Conservation (phyloP, 352 stramenopile species). For the Phytophthora quininea region DNA sequence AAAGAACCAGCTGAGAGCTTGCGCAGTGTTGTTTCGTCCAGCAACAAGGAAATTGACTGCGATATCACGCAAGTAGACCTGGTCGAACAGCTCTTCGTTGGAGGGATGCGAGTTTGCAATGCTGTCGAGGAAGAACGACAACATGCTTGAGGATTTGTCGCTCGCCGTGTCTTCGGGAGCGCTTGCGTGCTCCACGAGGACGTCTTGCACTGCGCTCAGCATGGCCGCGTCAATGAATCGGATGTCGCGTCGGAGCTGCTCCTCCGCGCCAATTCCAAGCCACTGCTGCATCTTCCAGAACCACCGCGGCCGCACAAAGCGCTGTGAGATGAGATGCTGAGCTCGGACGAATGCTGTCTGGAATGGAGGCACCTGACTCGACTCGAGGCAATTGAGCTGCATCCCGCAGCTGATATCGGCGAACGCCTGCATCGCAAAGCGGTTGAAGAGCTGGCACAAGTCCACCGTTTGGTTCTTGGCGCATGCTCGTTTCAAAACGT, state of each 20-base stretch:
- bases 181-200: conserved; percentile 20
- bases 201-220: conserved; percentile 45
- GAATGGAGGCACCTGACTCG: conserved; percentile 53
- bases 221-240: conserved; percentile 48
- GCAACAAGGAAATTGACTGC: conserved; percentile 84
- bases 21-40: conserved; percentile 80
- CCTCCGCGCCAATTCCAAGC: conserved; percentile 33
- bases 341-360: conserved; percentile 60
- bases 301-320: conserved; percentile 47
- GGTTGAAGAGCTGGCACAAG: conserved; percentile 51
- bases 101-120: conserved; percentile 28
- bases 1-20: conserved; percentile 79
- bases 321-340: conserved; percentile 36
- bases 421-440: conserved; percentile 75
- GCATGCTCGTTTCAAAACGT: conserved; percentile 24
- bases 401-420: conserved; percentile 74
- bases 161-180: conserved; percentile 7
- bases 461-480: conserved; percentile 34
- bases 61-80: conserved; percentile 68
- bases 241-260: conserved; percentile 44
- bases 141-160: conserved; percentile 16
- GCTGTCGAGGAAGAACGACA: conserved; percentile 40
- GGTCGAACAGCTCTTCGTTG: conserved; percentile 30
- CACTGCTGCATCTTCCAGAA: conserved; percentile 57
- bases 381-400: conserved; percentile 41